Evolutionary conservation across 768 basidiomycete genomes (phyloP).

Genomic region (Boletales sp.): DNA sequence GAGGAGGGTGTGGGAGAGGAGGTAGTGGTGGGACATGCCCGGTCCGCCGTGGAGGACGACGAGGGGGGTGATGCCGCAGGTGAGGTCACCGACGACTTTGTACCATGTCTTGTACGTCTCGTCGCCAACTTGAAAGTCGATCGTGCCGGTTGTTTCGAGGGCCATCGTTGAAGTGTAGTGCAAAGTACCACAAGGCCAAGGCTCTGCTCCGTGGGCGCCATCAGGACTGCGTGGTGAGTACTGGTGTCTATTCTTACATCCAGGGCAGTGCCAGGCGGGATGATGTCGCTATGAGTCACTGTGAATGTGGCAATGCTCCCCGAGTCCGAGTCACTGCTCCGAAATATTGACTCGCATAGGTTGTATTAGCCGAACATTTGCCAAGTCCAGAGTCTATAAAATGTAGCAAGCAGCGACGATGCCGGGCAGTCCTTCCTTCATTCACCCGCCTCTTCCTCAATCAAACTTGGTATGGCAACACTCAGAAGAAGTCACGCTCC

Average conservation of each 20-base stretch:
- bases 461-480: conserved; percentile 16
- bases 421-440: background rate
- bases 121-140: conserved; percentile 15
- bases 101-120: conserved; percentile 42
- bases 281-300: too few species aligned
- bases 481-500: conserved; percentile 12
- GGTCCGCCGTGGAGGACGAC: conserved; percentile 49
- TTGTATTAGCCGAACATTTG: too few species aligned
- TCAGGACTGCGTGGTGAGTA: too few species aligned
- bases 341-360: too few species aligned
- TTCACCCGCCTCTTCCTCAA: background rate
- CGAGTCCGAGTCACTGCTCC: too few species aligned
- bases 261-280: too few species aligned
- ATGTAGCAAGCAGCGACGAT: background rate
- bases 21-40: conserved; percentile 36
- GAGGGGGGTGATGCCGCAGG: conserved; percentile 30
- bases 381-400: conserved; percentile 11
- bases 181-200: too few species aligned
- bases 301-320: too few species aligned
- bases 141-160: conserved; percentile 18
- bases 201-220: too few species aligned
- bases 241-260: too few species aligned
- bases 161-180: too few species aligned
- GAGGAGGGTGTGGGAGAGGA: conserved; percentile 35
- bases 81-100: conserved; percentile 40